phyloP scores from a whole-genome alignment of 2,329 filamentous ascomycete genomes.

The Exophiala spinifera region DNA sequence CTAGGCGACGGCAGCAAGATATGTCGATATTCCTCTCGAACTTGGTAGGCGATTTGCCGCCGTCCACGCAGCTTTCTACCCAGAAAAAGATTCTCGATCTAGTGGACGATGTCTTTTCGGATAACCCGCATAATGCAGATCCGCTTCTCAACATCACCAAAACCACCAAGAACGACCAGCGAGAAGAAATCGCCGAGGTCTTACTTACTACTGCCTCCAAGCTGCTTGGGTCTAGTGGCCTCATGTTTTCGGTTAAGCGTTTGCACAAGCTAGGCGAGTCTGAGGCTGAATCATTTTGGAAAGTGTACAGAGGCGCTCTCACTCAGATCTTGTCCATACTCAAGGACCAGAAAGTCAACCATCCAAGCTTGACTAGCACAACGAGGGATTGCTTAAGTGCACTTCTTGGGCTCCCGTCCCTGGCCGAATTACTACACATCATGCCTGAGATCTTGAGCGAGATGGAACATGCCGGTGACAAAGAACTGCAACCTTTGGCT shows the following conservation, averaged over 20 bases:
- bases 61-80: slow-evolving; percentile 70
- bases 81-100: slow-evolving; percentile 74
- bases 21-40: slow-evolving; percentile 73
- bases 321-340: slow-evolving; percentile 18
- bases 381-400: slow-evolving; percentile 69
- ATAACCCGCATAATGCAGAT: slow-evolving; percentile 71
- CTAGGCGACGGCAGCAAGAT: slow-evolving; percentile 77
- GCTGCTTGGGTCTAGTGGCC: slow-evolving; percentile 17
- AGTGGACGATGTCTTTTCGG: slow-evolving; percentile 69
- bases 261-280: slow-evolving; percentile 10
- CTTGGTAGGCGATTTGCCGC: slow-evolving; percentile 68
- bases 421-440: slow-evolving; percentile 83
- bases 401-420: slow-evolving; percentile 79
- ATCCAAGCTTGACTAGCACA: slow-evolving; percentile 34
- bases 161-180: slow-evolving; percentile 14
- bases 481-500: slow-evolving; percentile 71
- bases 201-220: slow-evolving; percentile 35
- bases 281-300: slow-evolving; percentile 19
- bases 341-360: slow-evolving; percentile 13
- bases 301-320: slow-evolving; percentile 30
- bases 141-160: slow-evolving; percentile 64
- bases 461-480: slow-evolving; percentile 60
- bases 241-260: slow-evolving; percentile 15
- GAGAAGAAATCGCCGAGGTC: slow-evolving; percentile 40
- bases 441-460: slow-evolving; percentile 73